Percentiles rank a stretch among this genome's conserved stretches.
Evolutionary conservation across 2,329 filamentous ascomycete genomes (phyloP).

Genomic region (Delphinella strobiligena): DNA sequence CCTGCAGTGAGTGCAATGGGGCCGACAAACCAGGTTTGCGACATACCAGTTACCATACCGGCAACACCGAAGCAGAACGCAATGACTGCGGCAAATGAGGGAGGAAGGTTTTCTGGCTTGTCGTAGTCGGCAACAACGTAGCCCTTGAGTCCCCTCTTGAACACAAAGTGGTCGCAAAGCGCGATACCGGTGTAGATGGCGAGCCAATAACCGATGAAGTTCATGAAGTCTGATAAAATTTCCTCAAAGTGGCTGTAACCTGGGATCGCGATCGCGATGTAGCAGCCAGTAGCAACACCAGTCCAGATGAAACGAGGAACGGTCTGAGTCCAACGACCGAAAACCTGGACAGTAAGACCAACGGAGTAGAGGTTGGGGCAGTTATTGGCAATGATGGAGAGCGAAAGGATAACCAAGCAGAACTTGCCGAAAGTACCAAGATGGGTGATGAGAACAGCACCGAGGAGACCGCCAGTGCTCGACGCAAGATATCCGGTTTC

Average conservation of each 20-base stretch:
- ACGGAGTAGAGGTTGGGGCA: constrained; percentile 49
- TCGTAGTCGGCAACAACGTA: constrained; percentile 51
- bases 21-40: constrained; percentile 54
- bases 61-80: constrained; percentile 53
- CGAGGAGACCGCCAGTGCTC: constrained; percentile 55
- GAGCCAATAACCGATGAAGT: constrained; percentile 53
- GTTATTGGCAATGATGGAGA: constrained; percentile 34
- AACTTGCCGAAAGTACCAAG: constrained; percentile 61
- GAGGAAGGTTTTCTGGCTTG: constrained; percentile 44
- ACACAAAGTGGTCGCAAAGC: constrained; percentile 56
- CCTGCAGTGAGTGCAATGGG: constrained; percentile 52
- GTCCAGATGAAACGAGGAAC: constrained; percentile 61
- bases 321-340: constrained; percentile 45
- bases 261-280: constrained; percentile 58
- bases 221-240: constrained; percentile 60
- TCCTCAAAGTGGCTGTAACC: constrained; percentile 54
- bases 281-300: constrained; percentile 47
- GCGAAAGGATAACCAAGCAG: constrained; percentile 39
- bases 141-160: constrained; percentile 48
- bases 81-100: constrained; percentile 49
- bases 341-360: constrained; percentile 53
- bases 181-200: constrained; percentile 59
- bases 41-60: constrained; percentile 59
- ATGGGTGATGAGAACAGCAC: constrained; percentile 49
- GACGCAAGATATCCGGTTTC: constrained; percentile 41